A percentile compares a stretch with the other conserved stretches of the same genome.
Evolutionary conservation across 2,329 filamentous ascomycete genomes (phyloP).

Genomic region (Gnomoniopsis sp.): DNA sequence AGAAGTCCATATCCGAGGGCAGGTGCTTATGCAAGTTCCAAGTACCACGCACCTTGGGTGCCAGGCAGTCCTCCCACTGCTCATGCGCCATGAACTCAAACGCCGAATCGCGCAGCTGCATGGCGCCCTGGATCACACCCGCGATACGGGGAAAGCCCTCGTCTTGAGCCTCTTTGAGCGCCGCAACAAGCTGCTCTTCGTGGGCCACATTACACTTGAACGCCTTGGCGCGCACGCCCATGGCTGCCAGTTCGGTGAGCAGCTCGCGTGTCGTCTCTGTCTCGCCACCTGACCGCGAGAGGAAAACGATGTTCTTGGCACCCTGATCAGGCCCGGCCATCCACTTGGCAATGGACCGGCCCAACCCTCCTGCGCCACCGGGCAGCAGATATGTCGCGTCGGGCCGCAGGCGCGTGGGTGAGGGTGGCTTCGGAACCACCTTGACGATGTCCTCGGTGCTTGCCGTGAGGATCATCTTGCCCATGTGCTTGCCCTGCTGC

Average conservation of each 20-base stretch:
- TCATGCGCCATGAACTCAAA: conserved; percentile 14
- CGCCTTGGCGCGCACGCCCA: conserved; percentile 23
- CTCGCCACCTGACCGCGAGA: conserved; percentile 26
- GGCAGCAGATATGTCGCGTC: conserved; percentile 31
- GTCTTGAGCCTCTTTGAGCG: conserved; percentile 19
- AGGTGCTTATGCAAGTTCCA: conserved; percentile 21
- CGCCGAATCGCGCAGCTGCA: conserved; percentile 12
- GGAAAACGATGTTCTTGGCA: conserved; percentile 28
- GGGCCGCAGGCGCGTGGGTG: conserved; percentile 12
- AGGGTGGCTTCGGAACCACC: conserved; percentile 16
- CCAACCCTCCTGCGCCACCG: conserved; percentile 32
- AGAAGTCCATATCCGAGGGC: conserved; percentile 18
- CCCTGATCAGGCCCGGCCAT: conserved; percentile 25
- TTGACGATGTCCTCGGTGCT: conserved; percentile 20
- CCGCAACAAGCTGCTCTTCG: conserved; percentile 25
- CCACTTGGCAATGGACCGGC: conserved; percentile 28
- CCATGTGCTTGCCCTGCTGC: conserved; percentile 18
- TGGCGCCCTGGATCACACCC: conserved; percentile 35
- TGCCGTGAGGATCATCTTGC: conserved; percentile 35
- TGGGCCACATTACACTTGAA: conserved; percentile 28
- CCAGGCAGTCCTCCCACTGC: conserved; percentile 3
- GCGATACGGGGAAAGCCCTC: conserved; percentile 27
- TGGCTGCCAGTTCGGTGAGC: conserved; percentile 21
- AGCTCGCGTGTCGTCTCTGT: conserved; percentile 19
- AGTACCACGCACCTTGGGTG: conserved; percentile 12